These are phyloP conservation scores for Hanseniaspora thailandica DNA, from an alignment of 805 yeast species.

Conservation along the genomic window DNA sequence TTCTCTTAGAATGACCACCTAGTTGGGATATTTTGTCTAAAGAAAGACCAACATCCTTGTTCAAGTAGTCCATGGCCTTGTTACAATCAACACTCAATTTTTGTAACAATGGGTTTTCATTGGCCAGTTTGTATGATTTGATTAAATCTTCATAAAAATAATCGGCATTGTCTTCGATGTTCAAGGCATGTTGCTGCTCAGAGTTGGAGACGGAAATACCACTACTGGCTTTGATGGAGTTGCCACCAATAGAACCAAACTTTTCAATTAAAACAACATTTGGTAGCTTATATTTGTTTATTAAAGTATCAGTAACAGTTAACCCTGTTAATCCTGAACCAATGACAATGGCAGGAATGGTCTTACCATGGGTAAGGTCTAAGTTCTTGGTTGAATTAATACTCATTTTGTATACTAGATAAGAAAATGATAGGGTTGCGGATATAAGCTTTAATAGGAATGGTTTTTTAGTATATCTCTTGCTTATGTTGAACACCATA, in stretches of 20 bases:
- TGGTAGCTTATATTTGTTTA: constrained; percentile 30
- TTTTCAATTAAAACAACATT: constrained; percentile 40
- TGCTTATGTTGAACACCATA: not conserved
- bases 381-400: not conserved
- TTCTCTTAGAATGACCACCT: constrained; percentile 71
- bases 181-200: constrained; percentile 37
- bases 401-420: not conserved
- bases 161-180: constrained; percentile 39
- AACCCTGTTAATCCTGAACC: constrained; percentile 52
- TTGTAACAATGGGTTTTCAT: constrained; percentile 33
- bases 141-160: constrained; percentile 55
- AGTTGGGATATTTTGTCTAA: constrained; percentile 58
- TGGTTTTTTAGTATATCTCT: not conserved
- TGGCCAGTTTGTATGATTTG: constrained; percentile 47
- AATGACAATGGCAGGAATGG: constrained; percentile 34
- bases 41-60: constrained; percentile 48
- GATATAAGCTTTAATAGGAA: constrained; percentile 1
- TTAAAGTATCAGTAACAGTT: constrained; percentile 33
- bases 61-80: constrained; percentile 64
- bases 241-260: constrained; percentile 41
- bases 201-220: constrained; percentile 66
- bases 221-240: constrained; percentile 49
- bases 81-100: constrained; percentile 52
- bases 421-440: not conserved
- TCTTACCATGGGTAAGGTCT: not conserved